Evolutionary conservation across 2,329 filamentous ascomycete species (phyloP).

Genomic region (Neonectria faginata): DNA sequence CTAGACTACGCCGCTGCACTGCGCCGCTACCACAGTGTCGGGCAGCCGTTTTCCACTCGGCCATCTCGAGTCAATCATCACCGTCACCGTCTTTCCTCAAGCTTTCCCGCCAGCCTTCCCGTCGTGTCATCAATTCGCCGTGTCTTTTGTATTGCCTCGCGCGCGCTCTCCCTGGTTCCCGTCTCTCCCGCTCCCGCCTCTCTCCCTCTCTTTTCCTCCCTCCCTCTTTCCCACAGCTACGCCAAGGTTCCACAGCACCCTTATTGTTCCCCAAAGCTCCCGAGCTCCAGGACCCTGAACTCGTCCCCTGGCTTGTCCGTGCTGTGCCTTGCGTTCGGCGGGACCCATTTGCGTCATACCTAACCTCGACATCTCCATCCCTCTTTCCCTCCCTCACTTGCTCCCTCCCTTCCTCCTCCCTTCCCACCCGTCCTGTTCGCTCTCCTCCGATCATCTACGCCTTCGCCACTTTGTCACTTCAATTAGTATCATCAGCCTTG

Average conservation of each 20-base stretch:
- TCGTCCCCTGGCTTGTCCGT: conserved; percentile 2
- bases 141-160: background rate
- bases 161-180: background rate
- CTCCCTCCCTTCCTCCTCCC: background rate
- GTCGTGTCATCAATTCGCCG: background rate
- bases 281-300: conserved; percentile 6
- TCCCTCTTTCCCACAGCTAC: background rate
- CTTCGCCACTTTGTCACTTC: background rate
- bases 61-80: conserved; percentile 10
- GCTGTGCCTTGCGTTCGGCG: conserved; percentile 42
- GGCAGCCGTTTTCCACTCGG: conserved; percentile 4
- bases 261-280: background rate
- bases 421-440: background rate
- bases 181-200: background rate
- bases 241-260: background rate
- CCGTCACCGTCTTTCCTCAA: conserved; percentile 21
- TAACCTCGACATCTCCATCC: conserved; percentile 20
- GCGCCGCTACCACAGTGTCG: conserved; percentile 1
- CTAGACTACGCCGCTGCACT: conserved; percentile 3
- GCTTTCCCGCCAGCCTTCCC: background rate
- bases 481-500: background rate
- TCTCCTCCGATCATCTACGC: conserved; percentile 11
- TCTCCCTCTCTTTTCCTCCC: background rate
- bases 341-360: conserved; percentile 44
- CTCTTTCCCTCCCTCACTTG: background rate